Evolutionary conservation across 2,329 filamentous ascomycete species (phyloP).

Genomic region (Hymenoscyphus albidus): DNA sequence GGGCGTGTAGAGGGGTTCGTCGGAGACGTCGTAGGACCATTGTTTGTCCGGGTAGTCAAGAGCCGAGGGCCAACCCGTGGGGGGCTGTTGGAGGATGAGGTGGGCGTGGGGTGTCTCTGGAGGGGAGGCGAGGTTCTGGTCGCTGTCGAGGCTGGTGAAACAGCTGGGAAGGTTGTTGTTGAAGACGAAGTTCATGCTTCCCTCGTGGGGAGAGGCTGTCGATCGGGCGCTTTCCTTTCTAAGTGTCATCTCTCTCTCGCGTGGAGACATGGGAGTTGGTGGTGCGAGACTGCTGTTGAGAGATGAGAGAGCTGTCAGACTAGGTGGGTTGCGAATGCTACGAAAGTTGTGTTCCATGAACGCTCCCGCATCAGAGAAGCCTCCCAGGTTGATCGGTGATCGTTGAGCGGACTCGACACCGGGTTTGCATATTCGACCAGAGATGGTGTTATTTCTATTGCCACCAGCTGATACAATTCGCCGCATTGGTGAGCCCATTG

Average conservation of each 20-base stretch:
- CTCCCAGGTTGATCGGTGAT: slow-evolving; percentile 32
- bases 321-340: slow-evolving; percentile 24
- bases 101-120: slow-evolving; percentile 31
- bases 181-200: slow-evolving; percentile 26
- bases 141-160: slow-evolving; percentile 25
- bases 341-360: slow-evolving; percentile 32
- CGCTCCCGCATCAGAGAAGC: slow-evolving; percentile 27
- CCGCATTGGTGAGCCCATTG: slow-evolving; percentile 33
- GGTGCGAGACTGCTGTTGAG: slow-evolving; percentile 34
- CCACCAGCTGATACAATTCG: slow-evolving; percentile 34
- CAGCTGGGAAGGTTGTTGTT: slow-evolving; percentile 22
- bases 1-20: slow-evolving; percentile 32
- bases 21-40: slow-evolving; percentile 28
- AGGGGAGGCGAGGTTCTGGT: slow-evolving; percentile 31
- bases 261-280: slow-evolving; percentile 34
- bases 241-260: slow-evolving; percentile 29
- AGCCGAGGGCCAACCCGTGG: slow-evolving; percentile 18
- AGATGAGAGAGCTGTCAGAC: slow-evolving; percentile 26
- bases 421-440: slow-evolving; percentile 31
- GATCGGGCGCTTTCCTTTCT: slow-evolving; percentile 23
- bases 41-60: slow-evolving; percentile 25
- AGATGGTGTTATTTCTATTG: slow-evolving; percentile 27
- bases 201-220: slow-evolving; percentile 29
- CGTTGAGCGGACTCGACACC: slow-evolving; percentile 32
- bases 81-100: slow-evolving; percentile 13